Evolutionary conservation across 2,329 filamentous ascomycete genomes (phyloP).

Genomic region (Fusarium newnesense): DNA sequence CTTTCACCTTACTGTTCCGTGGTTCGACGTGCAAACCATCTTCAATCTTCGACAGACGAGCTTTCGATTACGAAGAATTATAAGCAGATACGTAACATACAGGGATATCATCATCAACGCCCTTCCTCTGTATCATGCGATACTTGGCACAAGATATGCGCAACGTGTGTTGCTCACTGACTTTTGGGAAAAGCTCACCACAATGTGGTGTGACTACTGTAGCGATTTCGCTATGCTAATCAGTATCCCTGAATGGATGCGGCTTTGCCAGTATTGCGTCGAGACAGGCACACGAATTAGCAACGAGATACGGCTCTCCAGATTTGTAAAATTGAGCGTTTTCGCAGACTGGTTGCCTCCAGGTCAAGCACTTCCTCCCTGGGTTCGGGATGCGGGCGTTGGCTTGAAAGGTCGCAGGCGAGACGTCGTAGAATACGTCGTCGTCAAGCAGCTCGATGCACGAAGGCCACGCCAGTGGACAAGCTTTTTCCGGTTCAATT

Average conservation of each 20-base stretch:
- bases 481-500: not conserved
- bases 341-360: not conserved
- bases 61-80: constrained; percentile 32
- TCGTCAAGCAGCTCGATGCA: not conserved
- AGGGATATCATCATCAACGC: no score
- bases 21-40: constrained; percentile 47
- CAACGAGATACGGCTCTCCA: no score
- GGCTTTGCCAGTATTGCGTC: constrained; percentile 46
- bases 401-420: not conserved
- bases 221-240: constrained; percentile 40
- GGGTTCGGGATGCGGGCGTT: not conserved
- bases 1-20: fast-evolving
- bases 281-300: not conserved
- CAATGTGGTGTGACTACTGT: constrained; percentile 31
- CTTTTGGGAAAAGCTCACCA: constrained; percentile 41
- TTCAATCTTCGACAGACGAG: constrained; percentile 47
- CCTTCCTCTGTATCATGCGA: constrained; percentile 45
- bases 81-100: no score
- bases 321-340: not conserved
- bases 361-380: fast-evolving
- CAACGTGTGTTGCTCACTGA: constrained; percentile 14
- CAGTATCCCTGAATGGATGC: constrained; percentile 40
- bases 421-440: not conserved
- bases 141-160: constrained; percentile 45
- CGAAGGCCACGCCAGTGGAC: not conserved